Percentiles rank a stretch among this genome's conserved stretches.
Evolutionary conservation across 176 grass and related monocot species (phyloP).

Genomic region (Elymus sibiricus): DNA sequence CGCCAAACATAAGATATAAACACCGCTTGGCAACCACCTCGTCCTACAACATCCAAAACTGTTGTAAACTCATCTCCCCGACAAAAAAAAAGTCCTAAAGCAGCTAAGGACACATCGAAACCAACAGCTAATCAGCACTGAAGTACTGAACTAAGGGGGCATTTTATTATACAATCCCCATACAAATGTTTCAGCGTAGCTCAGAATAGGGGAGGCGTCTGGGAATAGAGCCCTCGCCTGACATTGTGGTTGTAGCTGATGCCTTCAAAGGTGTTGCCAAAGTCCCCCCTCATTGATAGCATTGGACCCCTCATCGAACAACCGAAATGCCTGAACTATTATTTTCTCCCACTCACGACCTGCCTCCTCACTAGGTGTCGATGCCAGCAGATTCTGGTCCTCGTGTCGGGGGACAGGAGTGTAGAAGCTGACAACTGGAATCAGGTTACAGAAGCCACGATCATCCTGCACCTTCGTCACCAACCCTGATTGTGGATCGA

Average conservation of each 20-base stretch:
- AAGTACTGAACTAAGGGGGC: too few relatives aligned
- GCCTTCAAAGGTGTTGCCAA: background rate
- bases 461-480: background rate
- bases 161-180: background rate
- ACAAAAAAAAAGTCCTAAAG: too few relatives aligned
- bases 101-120: too few relatives aligned
- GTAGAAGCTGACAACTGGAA: background rate
- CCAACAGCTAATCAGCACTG: too few relatives aligned
- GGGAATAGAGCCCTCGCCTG: background rate
- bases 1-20: too few relatives aligned
- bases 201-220: background rate
- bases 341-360: background rate
- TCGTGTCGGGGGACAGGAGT: background rate
- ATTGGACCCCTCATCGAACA: background rate
- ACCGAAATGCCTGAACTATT: background rate
- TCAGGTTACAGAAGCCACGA: background rate
- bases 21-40: too few relatives aligned
- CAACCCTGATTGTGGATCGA: background rate
- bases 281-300: background rate
- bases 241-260: background rate
- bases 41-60: too few relatives aligned
- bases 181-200: background rate
- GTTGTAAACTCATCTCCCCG: too few relatives aligned
- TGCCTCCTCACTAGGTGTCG: background rate
- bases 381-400: background rate